Percentiles rank a stretch among this genome's conserved stretches.
These are phyloP conservation scores for Talaromyces nanjingensis DNA, from an alignment of 495 filamentous ascomycete genomes.

Conservation along the genomic window DNA sequence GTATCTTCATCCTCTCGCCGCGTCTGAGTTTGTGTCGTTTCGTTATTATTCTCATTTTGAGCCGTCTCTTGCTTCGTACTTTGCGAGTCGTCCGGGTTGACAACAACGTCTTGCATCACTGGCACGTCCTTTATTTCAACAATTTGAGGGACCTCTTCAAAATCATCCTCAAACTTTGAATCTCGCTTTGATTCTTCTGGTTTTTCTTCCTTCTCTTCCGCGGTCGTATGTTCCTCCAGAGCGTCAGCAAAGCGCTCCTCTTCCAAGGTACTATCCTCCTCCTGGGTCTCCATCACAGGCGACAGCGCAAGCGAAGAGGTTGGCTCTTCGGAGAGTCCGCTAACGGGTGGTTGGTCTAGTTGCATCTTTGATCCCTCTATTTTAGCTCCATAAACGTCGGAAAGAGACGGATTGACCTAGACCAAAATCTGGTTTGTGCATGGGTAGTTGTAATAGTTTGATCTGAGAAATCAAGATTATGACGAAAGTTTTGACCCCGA, in stretches of 20 bases:
- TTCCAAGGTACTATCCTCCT: slow-evolving; percentile 6
- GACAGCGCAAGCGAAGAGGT: slow-evolving; percentile 3
- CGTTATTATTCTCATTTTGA: neutral
- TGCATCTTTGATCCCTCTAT: neutral
- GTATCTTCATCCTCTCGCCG: neutral
- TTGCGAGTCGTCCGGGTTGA: neutral
- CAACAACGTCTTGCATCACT: neutral
- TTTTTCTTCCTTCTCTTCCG: slow-evolving; percentile 1
- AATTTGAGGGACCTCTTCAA: neutral
- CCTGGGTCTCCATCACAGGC: slow-evolving; percentile 8
- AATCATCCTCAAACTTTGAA: slow-evolving; percentile 9
- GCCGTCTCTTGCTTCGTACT: neutral
- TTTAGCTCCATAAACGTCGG: neutral
- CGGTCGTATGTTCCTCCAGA: neutral
- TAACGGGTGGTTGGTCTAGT: neutral
- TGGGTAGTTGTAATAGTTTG: slow-evolving; percentile 1
- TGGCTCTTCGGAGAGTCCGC: neutral
- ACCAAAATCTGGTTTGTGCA: neutral
- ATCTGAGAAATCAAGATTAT: neutral
- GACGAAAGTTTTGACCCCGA: neutral
- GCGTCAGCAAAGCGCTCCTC: slow-evolving; percentile 9
- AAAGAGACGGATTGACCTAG: neutral
- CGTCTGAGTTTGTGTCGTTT: neutral
- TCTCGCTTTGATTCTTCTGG: slow-evolving; percentile 5
- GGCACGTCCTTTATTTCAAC: slow-evolving; percentile 1